Percentiles rank a stretch among this genome's conserved stretches.
Conservation (phyloP, 805 yeast species). For the Nakazawaea molendinolei region DNA sequence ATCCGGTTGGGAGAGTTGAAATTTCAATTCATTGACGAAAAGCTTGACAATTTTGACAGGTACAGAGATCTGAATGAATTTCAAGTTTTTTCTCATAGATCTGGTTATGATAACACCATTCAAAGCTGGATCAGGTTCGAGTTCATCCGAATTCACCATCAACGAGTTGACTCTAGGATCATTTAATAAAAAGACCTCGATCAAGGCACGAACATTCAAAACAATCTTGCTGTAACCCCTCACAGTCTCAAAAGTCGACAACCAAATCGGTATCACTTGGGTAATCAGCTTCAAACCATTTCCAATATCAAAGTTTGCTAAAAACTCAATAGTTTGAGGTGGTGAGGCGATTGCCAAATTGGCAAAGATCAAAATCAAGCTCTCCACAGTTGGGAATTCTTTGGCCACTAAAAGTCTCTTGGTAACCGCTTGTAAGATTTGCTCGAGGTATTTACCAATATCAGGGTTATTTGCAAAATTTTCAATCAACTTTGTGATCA, state of each 20-base stretch:
- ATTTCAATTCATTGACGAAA: conserved; percentile 59
- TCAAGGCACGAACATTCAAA: conserved; percentile 63
- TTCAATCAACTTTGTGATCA: conserved; percentile 22
- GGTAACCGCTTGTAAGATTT: conserved; percentile 71
- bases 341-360: conserved; percentile 61
- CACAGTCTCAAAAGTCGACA: conserved; percentile 71
- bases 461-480: conserved; percentile 27
- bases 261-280: conserved; percentile 62
- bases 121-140: conserved; percentile 40
- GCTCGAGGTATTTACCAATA: conserved; percentile 37
- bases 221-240: conserved; percentile 72
- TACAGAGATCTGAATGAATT: conserved; percentile 61
- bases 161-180: conserved; percentile 46
- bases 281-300: conserved; percentile 16
- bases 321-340: conserved; percentile 53
- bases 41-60: conserved; percentile 68
- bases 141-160: conserved; percentile 71
- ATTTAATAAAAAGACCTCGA: conserved; percentile 52
- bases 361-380: conserved; percentile 70
- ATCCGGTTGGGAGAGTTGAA: conserved; percentile 50
- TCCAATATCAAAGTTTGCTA: conserved; percentile 33
- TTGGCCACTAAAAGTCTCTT: conserved; percentile 57
- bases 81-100: conserved; percentile 65
- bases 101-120: conserved; percentile 60
- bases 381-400: conserved; percentile 70